Evolutionary conservation across 225 moss, liverwort and hornwort genomes (phyloP), one percentile per base, ranked within the genome.

Genomic region (Sphagnum contortum): DNA sequence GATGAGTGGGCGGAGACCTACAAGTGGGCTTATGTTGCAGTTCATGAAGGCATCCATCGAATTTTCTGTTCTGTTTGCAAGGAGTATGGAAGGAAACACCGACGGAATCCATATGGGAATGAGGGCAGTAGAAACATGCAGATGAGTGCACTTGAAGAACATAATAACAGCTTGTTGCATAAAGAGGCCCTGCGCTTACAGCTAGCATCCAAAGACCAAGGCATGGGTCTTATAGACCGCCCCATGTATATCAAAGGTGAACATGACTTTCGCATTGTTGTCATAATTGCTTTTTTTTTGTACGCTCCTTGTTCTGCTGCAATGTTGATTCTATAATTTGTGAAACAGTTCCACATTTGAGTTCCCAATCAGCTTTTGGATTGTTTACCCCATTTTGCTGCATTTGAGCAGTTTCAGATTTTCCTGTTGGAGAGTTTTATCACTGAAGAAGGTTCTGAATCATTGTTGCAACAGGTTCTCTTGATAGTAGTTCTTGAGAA

Each of bases 111-210:
- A 0, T 85, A 85, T 46, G 84, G 84, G 52, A 85, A 85, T 62
- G 84, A 85, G 65, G 84, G 84, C 68, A 85, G 84, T 66, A 77
- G 84, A 29, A 85, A 85, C 62, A 85, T 85, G 84, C 84, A 85
- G 64, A 85, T 85, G 84, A 85, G 84, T 71, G 84, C 84, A 2
- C 56, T 85, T 64, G 84, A 85, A 55, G 84, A 85, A 56, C 84
- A 85, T 54, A 85, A 85, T 64, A 85, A 85, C 63, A 85, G 84
- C 47, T 68, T 85, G 45, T 62, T 85, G 50, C 84, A 85, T 71
- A 85, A 85, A 67, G 84, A 85, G 75, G 84, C 84, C 8, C 63
- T 85, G 61, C 77, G 84, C 63, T 66, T 85, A 58, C 84, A 85
- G 75, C 72, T 78, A 72, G 84, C 84, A 49, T 85, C 84, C 1